phyloP scores from a whole-genome alignment of 805 yeast species.

The Kuraishia cidri region DNA sequence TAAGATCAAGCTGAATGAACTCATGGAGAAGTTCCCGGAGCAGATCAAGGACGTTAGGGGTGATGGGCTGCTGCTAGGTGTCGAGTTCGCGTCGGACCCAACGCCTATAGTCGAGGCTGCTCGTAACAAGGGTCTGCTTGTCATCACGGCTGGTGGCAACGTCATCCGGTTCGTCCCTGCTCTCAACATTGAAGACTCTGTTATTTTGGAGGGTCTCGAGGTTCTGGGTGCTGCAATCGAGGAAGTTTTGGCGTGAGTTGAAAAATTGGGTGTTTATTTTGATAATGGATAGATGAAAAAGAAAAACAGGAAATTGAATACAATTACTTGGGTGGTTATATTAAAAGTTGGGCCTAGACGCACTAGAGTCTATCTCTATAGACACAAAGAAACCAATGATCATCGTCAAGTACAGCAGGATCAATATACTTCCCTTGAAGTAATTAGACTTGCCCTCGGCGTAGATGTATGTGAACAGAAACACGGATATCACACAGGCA shows the following conservation, averaged over 20 bases:
- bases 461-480: constrained; percentile 84
- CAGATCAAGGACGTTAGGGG: constrained; percentile 72
- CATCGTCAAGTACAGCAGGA: constrained; percentile 68
- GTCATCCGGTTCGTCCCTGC: constrained; percentile 92
- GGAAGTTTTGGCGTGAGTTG: too few relatives aligned
- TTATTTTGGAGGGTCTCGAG: constrained; percentile 61
- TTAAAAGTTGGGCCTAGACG: too few relatives aligned
- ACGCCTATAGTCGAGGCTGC: constrained; percentile 55
- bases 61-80: constrained; percentile 79
- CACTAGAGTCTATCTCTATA: constrained; percentile 28
- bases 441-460: constrained; percentile 96
- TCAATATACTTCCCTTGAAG: constrained; percentile 87
- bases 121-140: constrained; percentile 70
- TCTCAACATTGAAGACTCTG: constrained; percentile 66
- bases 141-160: constrained; percentile 89
- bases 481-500: constrained; percentile 77
- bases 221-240: constrained; percentile 53
- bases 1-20: constrained; percentile 33
- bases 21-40: constrained; percentile 49
- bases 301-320: background rate
- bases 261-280: background rate
- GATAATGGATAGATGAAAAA: background rate
- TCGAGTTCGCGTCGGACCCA: constrained; percentile 67
- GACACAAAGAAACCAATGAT: constrained; percentile 75
- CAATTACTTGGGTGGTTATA: too few relatives aligned